These are phyloP conservation scores for Hypoxylon intermedium DNA, from an alignment of 495 filamentous ascomycete species.

Conservation along the genomic window DNA sequence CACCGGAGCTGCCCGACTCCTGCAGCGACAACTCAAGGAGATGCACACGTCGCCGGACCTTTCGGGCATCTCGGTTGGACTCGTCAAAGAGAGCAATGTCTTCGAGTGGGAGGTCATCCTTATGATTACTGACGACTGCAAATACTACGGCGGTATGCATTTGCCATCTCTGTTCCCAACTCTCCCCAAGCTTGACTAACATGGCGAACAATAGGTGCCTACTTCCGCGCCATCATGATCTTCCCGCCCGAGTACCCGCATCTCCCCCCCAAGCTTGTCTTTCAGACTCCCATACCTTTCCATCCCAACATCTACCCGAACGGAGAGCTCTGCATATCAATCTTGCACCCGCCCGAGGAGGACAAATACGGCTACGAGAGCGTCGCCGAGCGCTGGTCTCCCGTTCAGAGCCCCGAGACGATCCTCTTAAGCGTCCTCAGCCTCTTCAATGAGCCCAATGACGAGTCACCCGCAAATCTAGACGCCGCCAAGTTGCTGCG, in stretches of 20 bases:
- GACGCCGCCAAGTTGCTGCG: conserved; percentile 89
- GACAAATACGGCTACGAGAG: conserved; percentile 95
- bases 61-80: conserved; percentile 89
- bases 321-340: conserved; percentile 95
- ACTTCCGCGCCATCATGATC: conserved; percentile 80
- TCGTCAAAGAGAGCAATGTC: conserved; percentile 85
- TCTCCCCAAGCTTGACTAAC: too few relatives aligned
- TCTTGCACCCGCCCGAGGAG: conserved; percentile 94
- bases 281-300: conserved; percentile 83
- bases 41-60: conserved; percentile 93
- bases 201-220: conserved; percentile 77
- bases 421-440: conserved; percentile 93
- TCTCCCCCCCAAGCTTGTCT: conserved; percentile 89
- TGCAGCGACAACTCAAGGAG: conserved; percentile 85
- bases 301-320: conserved; percentile 94
- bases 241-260: conserved; percentile 88
- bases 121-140: conserved; percentile 97
- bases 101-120: conserved; percentile 99
- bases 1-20: conserved; percentile 70
- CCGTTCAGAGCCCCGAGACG: conserved; percentile 96
- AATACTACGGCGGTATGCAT: conserved; percentile 86
- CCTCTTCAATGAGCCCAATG: conserved; percentile 90
- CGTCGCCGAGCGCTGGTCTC: conserved; percentile 91
- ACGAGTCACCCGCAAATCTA: conserved; percentile 93
- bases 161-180: too few relatives aligned